Base-by-base conservation (phyloP, 108 stramenopile species). In the Nitzschia inconspicua region DNA sequence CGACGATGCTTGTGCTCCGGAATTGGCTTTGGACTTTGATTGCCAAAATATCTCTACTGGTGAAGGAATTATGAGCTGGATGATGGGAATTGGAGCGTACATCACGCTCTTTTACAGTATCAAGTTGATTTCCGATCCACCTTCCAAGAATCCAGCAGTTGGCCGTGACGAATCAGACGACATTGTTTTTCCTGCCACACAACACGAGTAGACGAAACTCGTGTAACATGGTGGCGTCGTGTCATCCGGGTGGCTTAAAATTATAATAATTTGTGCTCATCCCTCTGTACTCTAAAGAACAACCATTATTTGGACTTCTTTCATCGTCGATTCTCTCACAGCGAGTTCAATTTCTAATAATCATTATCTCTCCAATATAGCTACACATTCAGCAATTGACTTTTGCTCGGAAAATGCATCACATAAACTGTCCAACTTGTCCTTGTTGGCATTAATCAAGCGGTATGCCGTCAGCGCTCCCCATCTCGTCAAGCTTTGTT, bases 1-100 rank as follows among this genome's bases (percentile, higher is more conserved):
- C 83, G 94, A 98, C 61, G 97, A 98, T 77, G 94, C 95, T 36
- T 95, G 96, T 40, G 97, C 97, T 0, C 94, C 97, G 22, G 97
- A 98, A 66, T 65, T 94, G 39, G 89, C 91, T 24, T 60, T 98
- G 25, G 97, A 98, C 63, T 98, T 95, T 65, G 97, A 98, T 69
- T 91, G 87, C 55, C 92, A 92, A 57, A 94, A 95, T 70, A 62
- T 96, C 44, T 73, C 72, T n/a, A 76, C 79, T 4, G 44, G 44
- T 20, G 87, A 94, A 72, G 97, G 78, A 2, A 40, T 98, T 19
- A 53, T 53, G 16, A 79, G 79, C 65, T 94, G 89, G 93, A 24
- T 88, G 31, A 85, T 80, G 19, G 93, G 86, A 26, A 74, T 96
- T 44, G 77, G 90, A 6, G 76, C 78, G 44, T 94, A 96, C 60